Evolutionary conservation across 768 basidiomycete genomes (phyloP).

Genomic region (Suillus sp.): DNA sequence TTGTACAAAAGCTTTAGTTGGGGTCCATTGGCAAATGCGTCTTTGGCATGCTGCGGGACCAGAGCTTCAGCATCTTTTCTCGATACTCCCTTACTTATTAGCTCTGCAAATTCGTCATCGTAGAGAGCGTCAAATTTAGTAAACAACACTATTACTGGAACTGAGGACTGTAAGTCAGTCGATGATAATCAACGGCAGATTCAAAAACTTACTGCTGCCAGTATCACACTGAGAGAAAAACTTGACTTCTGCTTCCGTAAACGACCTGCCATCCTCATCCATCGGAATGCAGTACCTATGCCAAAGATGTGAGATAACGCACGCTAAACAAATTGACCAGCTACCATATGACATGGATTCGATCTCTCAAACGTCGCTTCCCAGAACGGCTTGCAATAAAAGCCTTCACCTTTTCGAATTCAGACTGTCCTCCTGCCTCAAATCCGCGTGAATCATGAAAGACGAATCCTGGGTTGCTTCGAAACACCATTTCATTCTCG

Average conservation of each 20-base stretch:
- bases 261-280: neutral
- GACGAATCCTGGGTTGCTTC: neutral
- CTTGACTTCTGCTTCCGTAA: neutral
- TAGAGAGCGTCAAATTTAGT: neutral
- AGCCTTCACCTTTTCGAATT: neutral
- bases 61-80: neutral
- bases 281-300: slow-evolving; percentile 3
- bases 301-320: neutral
- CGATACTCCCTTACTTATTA: neutral
- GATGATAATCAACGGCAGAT: neutral
- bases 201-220: neutral
- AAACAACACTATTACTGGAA: neutral
- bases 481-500: neutral
- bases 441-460: neutral
- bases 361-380: neutral
- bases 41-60: neutral
- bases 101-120: neutral
- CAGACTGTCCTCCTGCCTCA: neutral
- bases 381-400: neutral
- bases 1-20: neutral
- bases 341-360: neutral
- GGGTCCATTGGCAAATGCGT: neutral
- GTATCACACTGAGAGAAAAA: neutral
- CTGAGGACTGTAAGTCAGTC: neutral
- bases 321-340: neutral